Evolutionary conservation across 768 basidiomycete species (phyloP).

Genomic region (Candolleomyces eurysporus): DNA sequence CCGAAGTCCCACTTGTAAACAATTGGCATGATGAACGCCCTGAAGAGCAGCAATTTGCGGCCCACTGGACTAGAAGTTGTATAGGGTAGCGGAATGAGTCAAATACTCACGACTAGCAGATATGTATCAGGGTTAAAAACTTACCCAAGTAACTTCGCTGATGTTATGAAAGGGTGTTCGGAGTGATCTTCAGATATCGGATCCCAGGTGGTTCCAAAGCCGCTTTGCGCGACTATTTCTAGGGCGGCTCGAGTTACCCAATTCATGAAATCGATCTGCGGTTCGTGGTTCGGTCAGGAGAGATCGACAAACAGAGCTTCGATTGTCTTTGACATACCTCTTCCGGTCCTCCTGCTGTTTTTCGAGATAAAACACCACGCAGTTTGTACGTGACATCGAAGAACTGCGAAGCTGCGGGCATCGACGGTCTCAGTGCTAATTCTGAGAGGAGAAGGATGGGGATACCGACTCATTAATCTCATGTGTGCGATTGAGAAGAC

Average conservation of each 20-base stretch:
- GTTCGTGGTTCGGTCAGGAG: neutral
- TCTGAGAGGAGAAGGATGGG: neutral
- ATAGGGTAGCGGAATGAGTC: neutral
- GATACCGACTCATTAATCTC: slow-evolving; percentile 30
- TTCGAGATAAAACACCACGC: neutral
- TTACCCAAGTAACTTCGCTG: slow-evolving; percentile 31
- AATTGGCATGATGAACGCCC: slow-evolving; percentile 19
- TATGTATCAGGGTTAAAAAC: slow-evolving; percentile 2
- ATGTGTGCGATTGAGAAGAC: slow-evolving; percentile 35
- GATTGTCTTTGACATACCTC: neutral
- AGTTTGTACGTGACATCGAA: neutral
- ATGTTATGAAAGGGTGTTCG: slow-evolving; percentile 26
- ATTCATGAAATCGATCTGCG: slow-evolving; percentile 5
- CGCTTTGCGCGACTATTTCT: slow-evolving; percentile 27
- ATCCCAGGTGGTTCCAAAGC: slow-evolving; percentile 29
- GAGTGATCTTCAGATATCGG: slow-evolving; percentile 22
- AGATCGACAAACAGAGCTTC: neutral
- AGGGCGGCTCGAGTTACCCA: slow-evolving; percentile 27
- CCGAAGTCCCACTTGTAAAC: slow-evolving; percentile 24
- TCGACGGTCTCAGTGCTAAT: slow-evolving; percentile 11
- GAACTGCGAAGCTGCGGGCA: slow-evolving; percentile 9
- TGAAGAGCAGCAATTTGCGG: slow-evolving; percentile 15
- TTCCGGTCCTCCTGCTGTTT: neutral
- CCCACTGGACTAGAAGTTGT: neutral
- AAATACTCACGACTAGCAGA: too few relatives aligned